Evolutionary conservation across 805 yeast species (phyloP), one percentile per base, ranked within the genome.

Genomic region (Wickerhamomyces subpelliculosus): DNA sequence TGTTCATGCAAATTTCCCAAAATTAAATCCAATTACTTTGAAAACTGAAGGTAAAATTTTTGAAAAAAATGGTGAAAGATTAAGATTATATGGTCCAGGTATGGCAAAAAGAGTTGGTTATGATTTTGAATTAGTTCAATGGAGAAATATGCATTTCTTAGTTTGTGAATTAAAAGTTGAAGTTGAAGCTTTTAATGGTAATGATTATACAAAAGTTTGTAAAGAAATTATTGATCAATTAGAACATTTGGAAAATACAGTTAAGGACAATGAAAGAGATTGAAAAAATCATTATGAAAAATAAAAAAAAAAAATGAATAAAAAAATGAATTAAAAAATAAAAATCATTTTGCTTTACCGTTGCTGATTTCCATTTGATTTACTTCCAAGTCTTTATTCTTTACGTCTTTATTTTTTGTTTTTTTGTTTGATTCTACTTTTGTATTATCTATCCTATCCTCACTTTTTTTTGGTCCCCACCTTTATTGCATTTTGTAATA

Each of bases 1-100:
- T 48, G 70, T 79, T 36, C 87, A 80, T 52, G 75, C 84, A 26
- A 80, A 80, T 52, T 72, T 68, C 60, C 85, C 85, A 8, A 80
- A 80, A 53, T 57, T 80, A 41, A 75, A 80, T 49, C 85, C 86
- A 2, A 72, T 79, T 66, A 58, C 60, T 13, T 62, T 80, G 42
- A 68, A 64, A 39, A 42, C 51, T n/a, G 62, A 62, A 5, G 66
- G 65, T 3, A 64, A 67, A 37, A 62, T 71, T 3, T 57, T 65
- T 35, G 60, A 62, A 31, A 65, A 60, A 20, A 63, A 64, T 8
- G 75, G 72, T 3, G 60, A 69, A 12, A 59, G 84, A 43, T 57
- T 68, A n/a, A 58, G 86, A 42, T 53, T 78, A 11, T 79, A 75
- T 45, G 85, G 84, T 5, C 66, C 72, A 4, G 78, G 74, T 4